Percentiles rank a stretch among this genome's conserved stretches.
Evolutionary conservation across 2,329 filamentous ascomycete genomes (phyloP).

Genomic region (Helotiales sp.): DNA sequence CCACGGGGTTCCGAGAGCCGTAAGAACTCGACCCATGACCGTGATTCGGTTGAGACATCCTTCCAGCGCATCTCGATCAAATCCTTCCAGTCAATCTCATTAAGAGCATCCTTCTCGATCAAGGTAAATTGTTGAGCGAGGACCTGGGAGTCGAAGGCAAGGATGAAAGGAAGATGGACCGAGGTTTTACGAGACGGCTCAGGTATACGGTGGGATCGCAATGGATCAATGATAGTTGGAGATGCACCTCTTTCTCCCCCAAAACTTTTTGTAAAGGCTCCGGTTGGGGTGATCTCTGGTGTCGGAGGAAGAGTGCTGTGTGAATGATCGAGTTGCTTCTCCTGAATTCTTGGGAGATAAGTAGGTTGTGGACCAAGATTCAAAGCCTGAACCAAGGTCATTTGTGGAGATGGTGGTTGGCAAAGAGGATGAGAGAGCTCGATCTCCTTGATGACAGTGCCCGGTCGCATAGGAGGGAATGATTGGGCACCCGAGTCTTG

Average conservation of each 20-base stretch:
- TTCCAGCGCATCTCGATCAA: constrained; percentile 85
- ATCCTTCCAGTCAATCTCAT: constrained; percentile 88
- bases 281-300: constrained; percentile 41
- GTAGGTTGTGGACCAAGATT: constrained; percentile 49
- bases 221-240: constrained; percentile 32
- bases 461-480: constrained; percentile 42
- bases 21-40: constrained; percentile 83
- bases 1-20: constrained; percentile 73
- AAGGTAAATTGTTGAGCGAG: constrained; percentile 84
- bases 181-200: constrained; percentile 42
- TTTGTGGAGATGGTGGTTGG: constrained; percentile 52
- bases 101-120: constrained; percentile 83
- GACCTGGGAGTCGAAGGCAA: constrained; percentile 79
- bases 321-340: constrained; percentile 20
- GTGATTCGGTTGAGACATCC: constrained; percentile 66
- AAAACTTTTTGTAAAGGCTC: constrained; percentile 20
- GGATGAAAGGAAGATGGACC: constrained; percentile 75
- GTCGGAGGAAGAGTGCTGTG: constrained; percentile 39
- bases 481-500: constrained; percentile 42
- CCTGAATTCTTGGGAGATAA: constrained; percentile 47
- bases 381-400: constrained; percentile 55
- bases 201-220: constrained; percentile 35
- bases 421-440: constrained; percentile 34
- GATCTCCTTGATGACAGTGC: constrained; percentile 36
- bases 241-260: constrained; percentile 29